Evolutionary conservation across 345 rosid genomes (phyloP).

Genomic region (Eucalyptus pauciflora): DNA sequence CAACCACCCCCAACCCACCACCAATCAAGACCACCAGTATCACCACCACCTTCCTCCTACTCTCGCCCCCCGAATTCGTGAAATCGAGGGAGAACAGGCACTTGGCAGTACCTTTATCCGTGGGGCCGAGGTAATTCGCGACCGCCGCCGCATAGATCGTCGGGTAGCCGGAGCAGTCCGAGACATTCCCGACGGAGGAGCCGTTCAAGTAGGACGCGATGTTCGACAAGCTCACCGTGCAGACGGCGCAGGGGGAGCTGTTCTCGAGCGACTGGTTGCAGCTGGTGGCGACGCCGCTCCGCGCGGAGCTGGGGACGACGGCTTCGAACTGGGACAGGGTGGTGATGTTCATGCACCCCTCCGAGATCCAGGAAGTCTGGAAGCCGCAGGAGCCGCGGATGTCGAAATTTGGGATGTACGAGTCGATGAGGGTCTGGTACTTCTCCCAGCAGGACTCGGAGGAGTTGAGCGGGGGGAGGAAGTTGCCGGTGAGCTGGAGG

Average conservation of each 20-base stretch:
- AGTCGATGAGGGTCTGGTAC: conserved; percentile 27
- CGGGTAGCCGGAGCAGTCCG: conserved; percentile 52
- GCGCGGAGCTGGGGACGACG: conserved; percentile 13
- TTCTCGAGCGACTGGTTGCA: conserved; percentile 62
- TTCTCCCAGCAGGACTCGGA: conserved; percentile 65
- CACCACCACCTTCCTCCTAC: conserved; percentile 5
- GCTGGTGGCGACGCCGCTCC: conserved; percentile 7
- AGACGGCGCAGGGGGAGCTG: conserved; percentile 70
- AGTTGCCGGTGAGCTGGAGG: conserved; percentile 38
- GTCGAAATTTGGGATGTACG: conserved; percentile 22
- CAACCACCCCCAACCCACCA: conserved; percentile 7
- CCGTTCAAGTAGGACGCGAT: conserved; percentile 39
- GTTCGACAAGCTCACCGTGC: conserved; percentile 38
- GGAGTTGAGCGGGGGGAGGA: conserved; percentile 47
- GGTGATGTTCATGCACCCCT: conserved; percentile 71
- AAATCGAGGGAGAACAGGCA: conserved; percentile 55
- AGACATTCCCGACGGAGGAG: conserved; percentile 41
- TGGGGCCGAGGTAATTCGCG: conserved; percentile 52
- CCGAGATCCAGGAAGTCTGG: conserved; percentile 61
- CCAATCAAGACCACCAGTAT: conserved; percentile 8
- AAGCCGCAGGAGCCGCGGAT: conserved; percentile 58
- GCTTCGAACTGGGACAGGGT: conserved; percentile 48
- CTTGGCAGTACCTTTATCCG: conserved; percentile 43
- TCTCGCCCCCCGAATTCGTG: neutral
- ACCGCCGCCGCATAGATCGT: conserved; percentile 66